A percentile compares a stretch with the other conserved stretches of the same genome.
Conservation (phyloP, 306 rosid genomes). For the Macrotyloma uniflorum region DNA sequence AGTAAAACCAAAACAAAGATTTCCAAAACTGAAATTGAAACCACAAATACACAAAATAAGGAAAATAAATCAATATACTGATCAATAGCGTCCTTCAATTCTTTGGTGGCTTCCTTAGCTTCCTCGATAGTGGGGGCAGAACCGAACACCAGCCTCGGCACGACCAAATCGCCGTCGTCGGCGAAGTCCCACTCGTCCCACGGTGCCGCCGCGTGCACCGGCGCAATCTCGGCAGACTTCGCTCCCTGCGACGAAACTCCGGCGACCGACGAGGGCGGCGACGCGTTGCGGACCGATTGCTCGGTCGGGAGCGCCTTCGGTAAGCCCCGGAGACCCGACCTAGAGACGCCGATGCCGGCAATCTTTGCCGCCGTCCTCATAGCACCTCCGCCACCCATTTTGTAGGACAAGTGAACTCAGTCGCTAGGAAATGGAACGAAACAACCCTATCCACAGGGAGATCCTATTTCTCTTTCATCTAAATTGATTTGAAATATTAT, state of each 20-base stretch:
- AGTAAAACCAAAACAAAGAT: background rate
- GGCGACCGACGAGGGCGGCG: slow-evolving; percentile 39
- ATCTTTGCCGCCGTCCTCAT: slow-evolving; percentile 70
- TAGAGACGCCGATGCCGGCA: slow-evolving; percentile 51
- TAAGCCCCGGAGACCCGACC: slow-evolving; percentile 42
- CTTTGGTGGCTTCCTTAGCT: slow-evolving; percentile 71
- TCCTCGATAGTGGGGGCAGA: slow-evolving; percentile 64
- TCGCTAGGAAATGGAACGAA: no score
- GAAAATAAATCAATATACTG: slow-evolving; percentile 37
- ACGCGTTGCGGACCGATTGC: slow-evolving; percentile 42
- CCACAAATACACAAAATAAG: background rate
- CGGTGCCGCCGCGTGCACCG: slow-evolving; percentile 39
- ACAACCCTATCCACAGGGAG: no score
- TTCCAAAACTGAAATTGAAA: slow-evolving; percentile 15
- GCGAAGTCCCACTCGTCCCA: slow-evolving; percentile 76
- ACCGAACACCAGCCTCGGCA: slow-evolving; percentile 71
- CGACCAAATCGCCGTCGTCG: slow-evolving; percentile 48
- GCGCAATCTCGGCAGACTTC: slow-evolving; percentile 25
- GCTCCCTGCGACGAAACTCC: slow-evolving; percentile 42
- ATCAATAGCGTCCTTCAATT: slow-evolving; percentile 79
- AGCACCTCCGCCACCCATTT: slow-evolving; percentile 85
- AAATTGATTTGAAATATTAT: no score
- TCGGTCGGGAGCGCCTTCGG: slow-evolving; percentile 34
- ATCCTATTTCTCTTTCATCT: no score
- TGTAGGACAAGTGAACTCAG: background rate